A percentile compares a stretch with the other conserved stretches of the same genome.
Evolutionary conservation across 139 green algal species (phyloP).

Genomic region (Chlamydomonas sphaeroides): DNA sequence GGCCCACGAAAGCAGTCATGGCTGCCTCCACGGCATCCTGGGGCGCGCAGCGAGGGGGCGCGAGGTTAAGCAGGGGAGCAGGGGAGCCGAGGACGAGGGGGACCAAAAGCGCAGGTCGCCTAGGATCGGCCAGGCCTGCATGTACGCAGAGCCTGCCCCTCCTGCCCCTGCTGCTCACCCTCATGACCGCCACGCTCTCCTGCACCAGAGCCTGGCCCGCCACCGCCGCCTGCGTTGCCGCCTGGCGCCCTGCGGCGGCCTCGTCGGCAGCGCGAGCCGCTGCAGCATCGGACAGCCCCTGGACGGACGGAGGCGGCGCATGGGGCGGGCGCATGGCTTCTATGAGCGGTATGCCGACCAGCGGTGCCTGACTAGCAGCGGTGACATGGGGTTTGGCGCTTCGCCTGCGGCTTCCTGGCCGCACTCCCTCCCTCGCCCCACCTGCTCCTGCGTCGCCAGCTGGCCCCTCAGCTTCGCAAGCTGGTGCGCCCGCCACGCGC

Average conservation of each 20-base stretch:
- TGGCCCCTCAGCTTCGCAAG: neutral
- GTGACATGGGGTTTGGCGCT: too few relatives aligned
- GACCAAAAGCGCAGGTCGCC: too few relatives aligned
- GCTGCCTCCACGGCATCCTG: conserved; percentile 42
- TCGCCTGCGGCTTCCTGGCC: too few relatives aligned
- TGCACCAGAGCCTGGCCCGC: conserved; percentile 45
- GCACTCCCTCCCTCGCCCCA: neutral
- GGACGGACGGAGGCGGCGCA: too few relatives aligned
- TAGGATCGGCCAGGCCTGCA: too few relatives aligned
- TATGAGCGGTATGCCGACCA: too few relatives aligned
- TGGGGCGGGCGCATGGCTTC: too few relatives aligned
- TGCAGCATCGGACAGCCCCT: conserved; percentile 8
- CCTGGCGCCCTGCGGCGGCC: neutral
- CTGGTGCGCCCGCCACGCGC: neutral
- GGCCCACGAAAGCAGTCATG: conserved; percentile 39
- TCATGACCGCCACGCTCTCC: conserved; percentile 34
- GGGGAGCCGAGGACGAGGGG: too few relatives aligned
- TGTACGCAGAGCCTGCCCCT: too few relatives aligned
- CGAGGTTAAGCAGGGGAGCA: too few relatives aligned
- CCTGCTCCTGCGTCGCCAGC: neutral
- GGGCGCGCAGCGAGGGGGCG: neutral
- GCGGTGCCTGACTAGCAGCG: too few relatives aligned
- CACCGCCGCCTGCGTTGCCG: conserved; percentile 2
- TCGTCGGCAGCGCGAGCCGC: too few relatives aligned
- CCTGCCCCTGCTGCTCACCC: conserved; percentile 33